These are phyloP conservation scores for Colletotrichum abscissum DNA, from an alignment of 2,329 filamentous ascomycete species.

Conservation along the genomic window DNA sequence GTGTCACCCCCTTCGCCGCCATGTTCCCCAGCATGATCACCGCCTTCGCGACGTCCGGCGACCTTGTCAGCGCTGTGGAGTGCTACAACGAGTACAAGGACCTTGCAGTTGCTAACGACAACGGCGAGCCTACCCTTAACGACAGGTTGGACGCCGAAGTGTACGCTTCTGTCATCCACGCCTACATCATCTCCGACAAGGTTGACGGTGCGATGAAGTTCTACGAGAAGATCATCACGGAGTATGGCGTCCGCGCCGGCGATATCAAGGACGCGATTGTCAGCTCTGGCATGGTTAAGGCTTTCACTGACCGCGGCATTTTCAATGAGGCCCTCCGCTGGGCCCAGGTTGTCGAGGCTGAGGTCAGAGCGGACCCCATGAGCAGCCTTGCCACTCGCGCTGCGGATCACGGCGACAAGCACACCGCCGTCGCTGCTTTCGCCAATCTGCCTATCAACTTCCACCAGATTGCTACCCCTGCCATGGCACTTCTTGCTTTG, in stretches of 20 bases:
- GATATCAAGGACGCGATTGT: conserved; percentile 79
- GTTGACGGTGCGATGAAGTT: conserved; percentile 86
- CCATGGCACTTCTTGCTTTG: conserved; percentile 87
- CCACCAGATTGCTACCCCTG: conserved; percentile 64
- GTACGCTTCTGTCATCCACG: conserved; percentile 91
- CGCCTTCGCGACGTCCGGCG: conserved; percentile 85
- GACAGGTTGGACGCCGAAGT: conserved; percentile 84
- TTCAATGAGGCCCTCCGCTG: conserved; percentile 80
- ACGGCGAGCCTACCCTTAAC: conserved; percentile 74
- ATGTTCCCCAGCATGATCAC: conserved; percentile 95
- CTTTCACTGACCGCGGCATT: conserved; percentile 76
- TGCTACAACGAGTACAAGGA: conserved; percentile 96
- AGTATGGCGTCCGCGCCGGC: conserved; percentile 67
- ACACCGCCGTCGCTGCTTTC: conserved; percentile 76
- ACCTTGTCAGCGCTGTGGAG: conserved; percentile 89
- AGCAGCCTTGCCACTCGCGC: conserved; percentile 79
- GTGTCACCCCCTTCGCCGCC: conserved; percentile 78
- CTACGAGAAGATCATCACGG: conserved; percentile 79
- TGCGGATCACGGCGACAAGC: conserved; percentile 80
- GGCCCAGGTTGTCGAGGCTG: conserved; percentile 72
- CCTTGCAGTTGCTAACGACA: conserved; percentile 86
- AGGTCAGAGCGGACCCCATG: conserved; percentile 72
- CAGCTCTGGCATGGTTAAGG: conserved; percentile 80
- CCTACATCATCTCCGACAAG: conserved; percentile 86
- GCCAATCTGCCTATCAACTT: conserved; percentile 65